A percentile compares a stretch with the other conserved stretches of the same genome.
Conservation (phyloP, 371 early-diverging fungal genomes). For the Apophysomyces variabilis region DNA sequence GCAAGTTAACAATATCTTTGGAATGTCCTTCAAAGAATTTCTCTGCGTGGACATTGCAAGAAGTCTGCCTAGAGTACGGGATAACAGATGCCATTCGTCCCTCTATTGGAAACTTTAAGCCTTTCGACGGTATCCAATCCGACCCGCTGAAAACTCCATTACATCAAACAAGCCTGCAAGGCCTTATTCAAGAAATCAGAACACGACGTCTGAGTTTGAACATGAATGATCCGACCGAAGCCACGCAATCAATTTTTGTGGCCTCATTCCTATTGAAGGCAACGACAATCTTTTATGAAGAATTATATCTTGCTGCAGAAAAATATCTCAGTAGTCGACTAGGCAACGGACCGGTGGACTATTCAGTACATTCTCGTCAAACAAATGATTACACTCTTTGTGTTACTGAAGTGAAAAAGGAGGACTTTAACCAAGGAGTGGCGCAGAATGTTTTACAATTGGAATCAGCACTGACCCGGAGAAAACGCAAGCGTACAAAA, state of each 20-base stretch:
- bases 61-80: background rate
- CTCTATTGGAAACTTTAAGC: background rate
- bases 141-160: slow-evolving; percentile 1
- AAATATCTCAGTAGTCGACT: slow-evolving; percentile 9
- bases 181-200: background rate
- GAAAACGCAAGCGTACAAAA: slow-evolving; percentile 9
- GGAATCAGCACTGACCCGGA: slow-evolving; percentile 2
- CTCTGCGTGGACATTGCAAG: slow-evolving; percentile 5
- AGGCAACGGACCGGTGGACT: slow-evolving; percentile 14
- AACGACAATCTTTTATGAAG: background rate
- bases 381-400: slow-evolving; percentile 10
- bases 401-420: slow-evolving; percentile 16
- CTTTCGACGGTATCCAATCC: slow-evolving; percentile 6
- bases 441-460: slow-evolving; percentile 10
- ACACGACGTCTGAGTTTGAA: background rate
- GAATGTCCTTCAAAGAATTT: slow-evolving; percentile 3
- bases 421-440: slow-evolving; percentile 12
- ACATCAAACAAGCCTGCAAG: background rate
- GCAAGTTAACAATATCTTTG: background rate
- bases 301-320: slow-evolving; percentile 8
- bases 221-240: background rate
- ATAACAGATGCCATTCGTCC: background rate
- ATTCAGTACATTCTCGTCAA: slow-evolving; percentile 12
- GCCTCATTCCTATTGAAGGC: slow-evolving; percentile 7
- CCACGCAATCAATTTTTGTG: slow-evolving; percentile 8